A percentile compares a stretch with the other conserved stretches of the same genome.
Conservation (phyloP, 2,329 filamentous ascomycete species). For the Venturia pyrina region DNA sequence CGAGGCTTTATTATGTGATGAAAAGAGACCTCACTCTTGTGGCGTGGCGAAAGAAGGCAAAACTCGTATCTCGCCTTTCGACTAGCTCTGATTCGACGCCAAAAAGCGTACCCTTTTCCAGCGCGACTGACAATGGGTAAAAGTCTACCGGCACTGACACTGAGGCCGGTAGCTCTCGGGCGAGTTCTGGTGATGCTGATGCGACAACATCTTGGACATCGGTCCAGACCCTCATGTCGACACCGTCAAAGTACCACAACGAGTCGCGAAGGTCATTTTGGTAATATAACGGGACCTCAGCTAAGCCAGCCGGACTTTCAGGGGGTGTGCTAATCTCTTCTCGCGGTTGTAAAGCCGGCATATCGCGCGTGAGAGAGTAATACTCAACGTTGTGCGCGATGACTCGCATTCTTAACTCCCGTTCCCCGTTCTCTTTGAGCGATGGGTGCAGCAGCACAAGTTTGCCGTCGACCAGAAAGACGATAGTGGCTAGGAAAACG, state of each 20-base stretch:
- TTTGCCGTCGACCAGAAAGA: constrained; percentile 97
- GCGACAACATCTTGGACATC: constrained; percentile 77
- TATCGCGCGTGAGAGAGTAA: constrained; percentile 84
- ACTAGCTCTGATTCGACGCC: constrained; percentile 88
- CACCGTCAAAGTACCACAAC: constrained; percentile 88
- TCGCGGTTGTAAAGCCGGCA: constrained; percentile 39
- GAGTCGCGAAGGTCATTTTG: constrained; percentile 64
- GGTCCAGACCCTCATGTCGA: constrained; percentile 77
- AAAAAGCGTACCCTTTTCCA: constrained; percentile 83
- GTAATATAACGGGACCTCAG: constrained; percentile 37
- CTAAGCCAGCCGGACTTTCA: constrained; percentile 25
- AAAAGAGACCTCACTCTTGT: constrained; percentile 56
- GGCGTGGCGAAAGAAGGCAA: constrained; percentile 79
- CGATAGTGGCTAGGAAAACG: constrained; percentile 81
- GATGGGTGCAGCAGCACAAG: constrained; percentile 85
- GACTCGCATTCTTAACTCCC: constrained; percentile 98
- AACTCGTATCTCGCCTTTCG: constrained; percentile 84
- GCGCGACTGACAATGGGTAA: constrained; percentile 77
- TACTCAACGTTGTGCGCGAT: constrained; percentile 95
- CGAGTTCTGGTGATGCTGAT: constrained; percentile 54
- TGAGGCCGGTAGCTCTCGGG: constrained; percentile 61
- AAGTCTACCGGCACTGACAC: constrained; percentile 84
- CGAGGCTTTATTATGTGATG: not conserved
- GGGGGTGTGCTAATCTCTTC: constrained; percentile 35
- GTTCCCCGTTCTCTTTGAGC: constrained; percentile 65